Conservation (phyloP, 768 basidiomycete genomes). For the Russula sp. region DNA sequence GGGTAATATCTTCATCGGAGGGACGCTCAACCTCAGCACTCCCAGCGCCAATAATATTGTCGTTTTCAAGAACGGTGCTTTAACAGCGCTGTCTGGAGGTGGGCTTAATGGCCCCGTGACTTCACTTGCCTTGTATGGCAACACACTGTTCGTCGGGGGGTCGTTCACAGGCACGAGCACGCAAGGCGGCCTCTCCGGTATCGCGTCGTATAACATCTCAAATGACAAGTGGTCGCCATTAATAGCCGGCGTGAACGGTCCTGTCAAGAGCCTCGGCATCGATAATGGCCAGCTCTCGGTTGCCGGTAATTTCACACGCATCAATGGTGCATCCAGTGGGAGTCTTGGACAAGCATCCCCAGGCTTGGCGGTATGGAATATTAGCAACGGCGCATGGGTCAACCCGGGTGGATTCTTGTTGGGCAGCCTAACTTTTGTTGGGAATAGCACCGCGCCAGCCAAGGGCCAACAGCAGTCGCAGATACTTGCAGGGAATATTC, state of each 20-base stretch:
- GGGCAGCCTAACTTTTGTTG: conserved; percentile 67
- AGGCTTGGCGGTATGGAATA: conserved; percentile 79
- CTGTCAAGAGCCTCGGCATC: conserved; percentile 59
- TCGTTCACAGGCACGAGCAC: conserved; percentile 69
- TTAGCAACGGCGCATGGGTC: conserved; percentile 58
- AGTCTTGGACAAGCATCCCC: conserved; percentile 41
- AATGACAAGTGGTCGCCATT: conserved; percentile 66
- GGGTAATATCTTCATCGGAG: conserved; percentile 68
- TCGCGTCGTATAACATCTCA: conserved; percentile 70
- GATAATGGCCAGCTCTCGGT: conserved; percentile 54
- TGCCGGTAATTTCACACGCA: conserved; percentile 70
- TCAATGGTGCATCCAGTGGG: conserved; percentile 40
- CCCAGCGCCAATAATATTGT: conserved; percentile 67
- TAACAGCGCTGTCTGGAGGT: conserved; percentile 52
- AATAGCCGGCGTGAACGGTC: conserved; percentile 71
- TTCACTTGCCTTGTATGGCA: conserved; percentile 58
- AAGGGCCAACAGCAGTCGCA: conserved; percentile 45
- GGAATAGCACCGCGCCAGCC: conserved; percentile 56
- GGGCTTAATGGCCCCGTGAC: conserved; percentile 82
- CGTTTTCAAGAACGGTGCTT: conserved; percentile 57
- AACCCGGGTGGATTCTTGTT: conserved; percentile 71
- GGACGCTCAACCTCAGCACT: conserved; percentile 63
- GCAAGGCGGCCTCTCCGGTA: conserved; percentile 50
- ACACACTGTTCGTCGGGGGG: conserved; percentile 82
- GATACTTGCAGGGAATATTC: conserved; percentile 67